Conservation (phyloP, 306 rosid genomes). For the Trichosanthes truncata region DNA sequence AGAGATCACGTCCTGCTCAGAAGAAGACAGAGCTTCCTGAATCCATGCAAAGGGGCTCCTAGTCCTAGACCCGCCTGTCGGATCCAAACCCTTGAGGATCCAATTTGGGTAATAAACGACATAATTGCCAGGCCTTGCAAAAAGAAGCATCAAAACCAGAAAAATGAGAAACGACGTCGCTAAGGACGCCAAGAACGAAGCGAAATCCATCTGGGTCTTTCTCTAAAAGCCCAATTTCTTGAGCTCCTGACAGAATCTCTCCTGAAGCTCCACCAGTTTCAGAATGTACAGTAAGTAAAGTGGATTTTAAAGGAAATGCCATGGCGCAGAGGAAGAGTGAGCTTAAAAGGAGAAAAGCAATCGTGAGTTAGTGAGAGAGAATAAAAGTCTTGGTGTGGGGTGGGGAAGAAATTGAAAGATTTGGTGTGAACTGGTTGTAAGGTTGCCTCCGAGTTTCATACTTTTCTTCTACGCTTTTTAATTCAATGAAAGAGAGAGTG, state of each 20-base stretch:
- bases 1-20: slow-evolving; percentile 57
- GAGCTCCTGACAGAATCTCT: background rate
- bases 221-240: background rate
- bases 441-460: background rate
- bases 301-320: background rate
- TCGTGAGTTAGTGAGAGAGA: background rate
- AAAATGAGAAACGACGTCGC: slow-evolving; percentile 81
- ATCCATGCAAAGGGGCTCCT: slow-evolving; percentile 82
- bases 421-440: background rate
- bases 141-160: slow-evolving; percentile 52
- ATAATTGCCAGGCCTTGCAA: slow-evolving; percentile 58
- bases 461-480: background rate
- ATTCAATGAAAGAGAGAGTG: background rate
- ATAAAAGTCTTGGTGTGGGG: background rate
- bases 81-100: slow-evolving; percentile 67
- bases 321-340: background rate
- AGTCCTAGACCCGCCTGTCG: slow-evolving; percentile 34
- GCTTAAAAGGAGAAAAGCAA: background rate
- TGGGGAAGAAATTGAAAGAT: background rate
- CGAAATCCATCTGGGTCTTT: slow-evolving; percentile 58
- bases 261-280: background rate
- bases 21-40: slow-evolving; percentile 49
- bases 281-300: background rate
- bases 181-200: slow-evolving; percentile 71
- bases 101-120: slow-evolving; percentile 91